These are phyloP conservation scores for Aureobasidium subglaciale DNA, from an alignment of 2,329 filamentous ascomycete species.

Conservation along the genomic window DNA sequence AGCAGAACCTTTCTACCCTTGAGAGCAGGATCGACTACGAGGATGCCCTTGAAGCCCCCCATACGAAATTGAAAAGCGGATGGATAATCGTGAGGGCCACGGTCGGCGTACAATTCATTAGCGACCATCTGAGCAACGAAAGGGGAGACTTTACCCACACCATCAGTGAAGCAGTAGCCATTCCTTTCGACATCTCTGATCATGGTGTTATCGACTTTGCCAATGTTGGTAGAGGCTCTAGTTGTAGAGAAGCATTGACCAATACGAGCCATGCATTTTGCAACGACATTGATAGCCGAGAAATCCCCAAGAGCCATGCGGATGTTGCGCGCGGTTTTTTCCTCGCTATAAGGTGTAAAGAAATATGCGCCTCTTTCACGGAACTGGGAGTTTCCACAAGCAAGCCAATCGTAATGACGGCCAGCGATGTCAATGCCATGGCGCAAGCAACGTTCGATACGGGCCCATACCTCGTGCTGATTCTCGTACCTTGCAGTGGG, in stretches of 20 bases:
- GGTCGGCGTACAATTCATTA: slow-evolving; percentile 57
- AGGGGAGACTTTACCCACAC: slow-evolving; percentile 83
- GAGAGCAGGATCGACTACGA: slow-evolving; percentile 59
- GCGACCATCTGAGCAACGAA: slow-evolving; percentile 69
- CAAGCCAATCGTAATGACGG: slow-evolving; percentile 79
- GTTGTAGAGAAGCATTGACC: slow-evolving; percentile 97
- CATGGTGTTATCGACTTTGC: slow-evolving; percentile 40
- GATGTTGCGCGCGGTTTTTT: slow-evolving; percentile 61
- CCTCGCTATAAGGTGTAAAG: slow-evolving; percentile 54
- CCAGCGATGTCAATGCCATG: slow-evolving; percentile 79
- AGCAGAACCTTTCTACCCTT: slow-evolving; percentile 63
- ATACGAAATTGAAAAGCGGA: slow-evolving; percentile 89
- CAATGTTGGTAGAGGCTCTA: slow-evolving; percentile 51
- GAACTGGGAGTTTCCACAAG: slow-evolving; percentile 92
- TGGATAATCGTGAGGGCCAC: slow-evolving; percentile 49
- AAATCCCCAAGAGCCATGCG: slow-evolving; percentile 84
- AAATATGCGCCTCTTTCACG: slow-evolving; percentile 89
- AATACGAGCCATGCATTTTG: slow-evolving; percentile 80
- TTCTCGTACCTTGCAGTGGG: slow-evolving; percentile 25
- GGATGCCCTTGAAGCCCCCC: slow-evolving; percentile 84
- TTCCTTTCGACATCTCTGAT: slow-evolving; percentile 52
- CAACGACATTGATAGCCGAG: slow-evolving; percentile 69
- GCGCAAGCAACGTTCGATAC: slow-evolving; percentile 62
- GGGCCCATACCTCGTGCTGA: slow-evolving; percentile 54
- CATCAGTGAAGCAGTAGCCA: slow-evolving; percentile 83